Percentiles rank a stretch among this genome's conserved stretches.
Conservation (phyloP, 805 yeast genomes). For the Zygotorulaspora florentina region DNA sequence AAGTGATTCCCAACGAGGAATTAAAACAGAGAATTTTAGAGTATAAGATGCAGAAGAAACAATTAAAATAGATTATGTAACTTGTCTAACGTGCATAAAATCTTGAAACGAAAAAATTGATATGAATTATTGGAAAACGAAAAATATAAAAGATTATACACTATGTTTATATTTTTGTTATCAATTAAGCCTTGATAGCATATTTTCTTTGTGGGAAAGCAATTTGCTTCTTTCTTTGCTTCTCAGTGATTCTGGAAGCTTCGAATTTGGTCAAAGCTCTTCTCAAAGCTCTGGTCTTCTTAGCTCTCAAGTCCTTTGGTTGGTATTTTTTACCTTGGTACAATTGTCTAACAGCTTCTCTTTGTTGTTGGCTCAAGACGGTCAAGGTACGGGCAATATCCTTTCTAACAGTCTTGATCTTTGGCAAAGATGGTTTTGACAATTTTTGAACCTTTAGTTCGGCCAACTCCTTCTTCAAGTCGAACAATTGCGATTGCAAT, state of each 20-base stretch:
- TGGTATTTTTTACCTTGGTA: slow-evolving; percentile 92
- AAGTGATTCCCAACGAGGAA: slow-evolving; percentile 74
- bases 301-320: slow-evolving; percentile 98
- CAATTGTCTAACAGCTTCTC: slow-evolving; percentile 90
- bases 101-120: not conserved
- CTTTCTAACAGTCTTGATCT: slow-evolving; percentile 96
- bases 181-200: slow-evolving; percentile 92
- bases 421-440: slow-evolving; percentile 89
- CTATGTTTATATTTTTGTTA: slow-evolving; percentile 12
- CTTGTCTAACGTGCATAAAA: not conserved
- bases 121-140: slow-evolving; percentile 11
- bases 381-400: slow-evolving; percentile 98
- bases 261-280: slow-evolving; percentile 89
- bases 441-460: slow-evolving; percentile 93
- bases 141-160: slow-evolving; percentile 29
- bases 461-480: slow-evolving; percentile 95
- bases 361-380: slow-evolving; percentile 92
- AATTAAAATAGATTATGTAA: slow-evolving; percentile 12
- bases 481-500: slow-evolving; percentile 89
- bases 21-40: slow-evolving; percentile 56
- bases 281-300: slow-evolving; percentile 99
- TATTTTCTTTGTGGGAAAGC: slow-evolving; percentile 98
- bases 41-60: slow-evolving; percentile 47
- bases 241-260: slow-evolving; percentile 74
- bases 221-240: slow-evolving; percentile 84